Conservation (phyloP, 306 rosid genomes). For the Gastrolobium villosum region DNA sequence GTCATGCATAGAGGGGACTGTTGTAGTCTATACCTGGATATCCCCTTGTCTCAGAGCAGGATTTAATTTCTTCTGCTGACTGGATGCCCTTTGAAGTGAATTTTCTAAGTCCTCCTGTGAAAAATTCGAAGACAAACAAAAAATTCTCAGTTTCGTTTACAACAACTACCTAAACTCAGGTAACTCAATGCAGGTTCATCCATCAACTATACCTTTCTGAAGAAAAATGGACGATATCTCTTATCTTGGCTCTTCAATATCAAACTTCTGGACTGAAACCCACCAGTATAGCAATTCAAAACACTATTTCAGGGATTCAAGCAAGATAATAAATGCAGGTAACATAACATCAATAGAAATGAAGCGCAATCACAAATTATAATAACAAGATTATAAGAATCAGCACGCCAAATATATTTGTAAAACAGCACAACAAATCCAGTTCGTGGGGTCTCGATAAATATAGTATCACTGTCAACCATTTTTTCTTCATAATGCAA, state of each 20-base stretch:
- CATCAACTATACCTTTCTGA: conserved; percentile 78
- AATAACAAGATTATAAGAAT: conserved; percentile 20
- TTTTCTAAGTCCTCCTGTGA: conserved; percentile 89
- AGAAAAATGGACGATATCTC: conserved; percentile 92
- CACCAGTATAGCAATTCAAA: conserved; percentile 47
- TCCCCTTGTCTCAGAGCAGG: conserved; percentile 74
- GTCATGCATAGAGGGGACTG: conserved; percentile 29
- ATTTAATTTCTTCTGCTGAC: conserved; percentile 72
- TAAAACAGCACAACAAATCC: conserved; percentile 9
- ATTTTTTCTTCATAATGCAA: conserved; percentile 3
- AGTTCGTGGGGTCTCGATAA: conserved; percentile 1
- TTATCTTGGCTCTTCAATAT: conserved; percentile 77
- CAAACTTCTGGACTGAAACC: conserved; percentile 84
- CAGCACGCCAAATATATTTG: conserved; percentile 10
- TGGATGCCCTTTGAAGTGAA: conserved; percentile 73
- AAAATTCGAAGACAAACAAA: conserved; percentile 39
- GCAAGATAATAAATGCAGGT: conserved; percentile 15
- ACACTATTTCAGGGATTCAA: conserved; percentile 32
- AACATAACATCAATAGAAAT: conserved; percentile 24
- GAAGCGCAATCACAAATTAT: conserved; percentile 41
- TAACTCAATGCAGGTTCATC: conserved; percentile 32
- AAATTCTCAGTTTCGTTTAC: conserved; percentile 37
- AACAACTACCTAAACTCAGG: conserved; percentile 30
- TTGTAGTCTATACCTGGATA: conserved; percentile 71
- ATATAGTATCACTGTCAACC: background rate